phyloP scores from a whole-genome alignment of 148 eudicot species.

The Vaccinium corymbosum region DNA sequence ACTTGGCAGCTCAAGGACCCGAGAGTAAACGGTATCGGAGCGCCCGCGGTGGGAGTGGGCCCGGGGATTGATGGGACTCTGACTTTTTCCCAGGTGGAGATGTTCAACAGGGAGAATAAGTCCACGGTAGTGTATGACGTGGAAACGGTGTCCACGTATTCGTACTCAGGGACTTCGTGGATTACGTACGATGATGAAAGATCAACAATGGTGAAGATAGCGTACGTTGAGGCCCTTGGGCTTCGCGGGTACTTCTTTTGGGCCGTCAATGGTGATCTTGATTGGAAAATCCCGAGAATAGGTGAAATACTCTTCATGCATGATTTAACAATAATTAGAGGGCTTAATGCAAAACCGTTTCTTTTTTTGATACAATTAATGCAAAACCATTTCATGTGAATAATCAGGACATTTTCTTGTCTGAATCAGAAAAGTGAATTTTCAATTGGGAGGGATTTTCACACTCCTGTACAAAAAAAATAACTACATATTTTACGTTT shows the following conservation, averaged over 20 bases:
- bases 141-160: constrained; percentile 31
- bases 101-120: constrained; percentile 28
- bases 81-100: constrained; percentile 24
- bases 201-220: constrained; percentile 26
- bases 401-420: no score
- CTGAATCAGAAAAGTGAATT: no score
- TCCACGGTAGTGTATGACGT: constrained; percentile 36
- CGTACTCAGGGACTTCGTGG: constrained; percentile 37
- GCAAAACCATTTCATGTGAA: no score
- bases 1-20: constrained; percentile 51
- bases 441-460: no score
- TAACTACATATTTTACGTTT: no score
- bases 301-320: constrained; percentile 23
- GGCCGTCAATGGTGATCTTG: constrained; percentile 42
- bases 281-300: constrained; percentile 38
- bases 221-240: constrained; percentile 30
- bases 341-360: no score
- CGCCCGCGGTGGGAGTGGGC: constrained; percentile 39
- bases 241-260: constrained; percentile 53
- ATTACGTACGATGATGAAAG: constrained; percentile 47
- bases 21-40: constrained; percentile 22
- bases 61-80: constrained; percentile 30
- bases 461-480: no score
- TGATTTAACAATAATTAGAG: not conserved
- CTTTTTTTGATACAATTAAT: no score